Percentiles rank a stretch among this genome's conserved stretches.
Evolutionary conservation across 2,329 filamentous ascomycete genomes (phyloP).

Genomic region (Stromatinia cepivora): DNA sequence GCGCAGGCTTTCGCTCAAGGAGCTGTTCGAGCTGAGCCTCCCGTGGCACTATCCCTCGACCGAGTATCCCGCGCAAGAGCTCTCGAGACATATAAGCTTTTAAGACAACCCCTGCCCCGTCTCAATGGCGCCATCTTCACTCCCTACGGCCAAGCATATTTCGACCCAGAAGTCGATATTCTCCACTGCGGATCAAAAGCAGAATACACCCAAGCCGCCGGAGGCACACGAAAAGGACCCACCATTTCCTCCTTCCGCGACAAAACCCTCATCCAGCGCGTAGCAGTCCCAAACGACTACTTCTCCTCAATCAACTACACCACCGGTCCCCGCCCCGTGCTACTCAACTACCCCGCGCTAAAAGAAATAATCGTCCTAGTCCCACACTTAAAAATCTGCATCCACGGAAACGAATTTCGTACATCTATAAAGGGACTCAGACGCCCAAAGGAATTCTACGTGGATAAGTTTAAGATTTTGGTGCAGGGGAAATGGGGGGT

Average conservation of each 20-base stretch:
- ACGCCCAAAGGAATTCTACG: background rate
- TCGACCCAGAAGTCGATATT: background rate
- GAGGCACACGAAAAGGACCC: background rate
- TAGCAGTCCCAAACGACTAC: background rate
- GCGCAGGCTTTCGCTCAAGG: background rate
- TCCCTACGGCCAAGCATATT: background rate
- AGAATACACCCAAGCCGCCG: rapidly evolving
- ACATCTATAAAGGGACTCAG: rapidly evolving
- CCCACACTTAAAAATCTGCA: background rate
- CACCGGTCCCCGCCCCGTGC: background rate
- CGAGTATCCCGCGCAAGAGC: background rate
- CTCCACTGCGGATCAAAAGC: background rate
- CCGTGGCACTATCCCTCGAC: background rate
- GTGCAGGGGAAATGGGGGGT: background rate
- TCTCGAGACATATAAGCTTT: background rate
- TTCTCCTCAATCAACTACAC: background rate
- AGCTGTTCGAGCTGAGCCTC: background rate
- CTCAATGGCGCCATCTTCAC: rapidly evolving
- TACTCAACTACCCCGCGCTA: background rate
- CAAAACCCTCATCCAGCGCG: background rate
- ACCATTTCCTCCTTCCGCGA: background rate
- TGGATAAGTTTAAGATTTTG: background rate
- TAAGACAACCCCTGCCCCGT: background rate
- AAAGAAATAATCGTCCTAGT: background rate
- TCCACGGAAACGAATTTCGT: background rate